Percentiles rank a stretch among this genome's conserved stretches.
Conservation (phyloP, 2,329 filamentous ascomycete genomes). For the Triangularia setosa region DNA sequence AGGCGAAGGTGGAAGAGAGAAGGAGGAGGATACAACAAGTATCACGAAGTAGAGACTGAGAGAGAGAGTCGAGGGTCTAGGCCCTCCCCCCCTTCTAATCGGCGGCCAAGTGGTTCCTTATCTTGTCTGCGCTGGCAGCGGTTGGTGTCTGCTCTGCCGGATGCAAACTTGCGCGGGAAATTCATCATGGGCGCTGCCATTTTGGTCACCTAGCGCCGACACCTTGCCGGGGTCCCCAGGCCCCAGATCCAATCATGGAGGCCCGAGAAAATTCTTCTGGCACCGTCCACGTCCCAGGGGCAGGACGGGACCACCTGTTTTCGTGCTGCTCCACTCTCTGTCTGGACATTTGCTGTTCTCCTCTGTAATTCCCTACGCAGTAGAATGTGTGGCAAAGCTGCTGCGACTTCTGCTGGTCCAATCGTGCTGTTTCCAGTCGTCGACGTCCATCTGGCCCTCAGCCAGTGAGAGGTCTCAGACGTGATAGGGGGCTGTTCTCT, state of each 20-base stretch:
- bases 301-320: background rate
- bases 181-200: constrained; percentile 4
- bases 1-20: constrained; percentile 6
- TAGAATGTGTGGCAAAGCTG: background rate
- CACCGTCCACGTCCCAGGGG: background rate
- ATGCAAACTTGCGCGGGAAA: constrained; percentile 1
- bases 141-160: background rate
- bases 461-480: background rate
- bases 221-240: constrained; percentile 11
- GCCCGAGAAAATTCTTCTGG: constrained; percentile 13
- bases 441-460: background rate
- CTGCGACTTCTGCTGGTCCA: background rate
- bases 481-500: background rate
- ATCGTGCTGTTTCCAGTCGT: background rate
- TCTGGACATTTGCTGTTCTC: background rate
- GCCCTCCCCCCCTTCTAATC: constrained; percentile 3
- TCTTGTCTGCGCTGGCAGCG: background rate
- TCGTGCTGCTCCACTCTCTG: background rate
- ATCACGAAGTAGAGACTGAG: background rate
- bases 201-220: constrained; percentile 9
- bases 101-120: constrained; percentile 4
- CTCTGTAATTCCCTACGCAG: too few relatives aligned
- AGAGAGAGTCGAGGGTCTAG: background rate
- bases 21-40: constrained; percentile 4
- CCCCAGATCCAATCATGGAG: constrained; percentile 14